Conservation (phyloP, 176 grass and related monocot species). For the Oryza meridionalis region DNA sequence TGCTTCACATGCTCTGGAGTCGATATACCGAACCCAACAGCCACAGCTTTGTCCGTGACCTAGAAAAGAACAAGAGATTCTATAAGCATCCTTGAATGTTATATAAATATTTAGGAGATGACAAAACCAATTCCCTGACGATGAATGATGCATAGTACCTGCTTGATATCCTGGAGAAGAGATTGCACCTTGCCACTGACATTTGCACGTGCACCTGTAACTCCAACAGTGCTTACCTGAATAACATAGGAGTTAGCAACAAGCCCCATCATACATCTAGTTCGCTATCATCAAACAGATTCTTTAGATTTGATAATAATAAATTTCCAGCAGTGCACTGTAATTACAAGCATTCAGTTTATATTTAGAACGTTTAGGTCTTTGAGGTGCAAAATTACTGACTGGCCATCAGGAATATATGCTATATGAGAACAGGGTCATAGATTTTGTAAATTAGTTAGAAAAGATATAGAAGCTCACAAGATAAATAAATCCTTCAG, state of each 20-base stretch:
- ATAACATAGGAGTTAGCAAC: conserved; percentile 32
- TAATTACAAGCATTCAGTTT: conserved; percentile 9
- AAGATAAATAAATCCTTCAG: conserved; percentile 98
- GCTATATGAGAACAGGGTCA: too few relatives aligned
- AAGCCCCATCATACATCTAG: conserved; percentile 7
- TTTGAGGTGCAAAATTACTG: not conserved
- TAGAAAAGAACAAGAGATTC: conserved; percentile 42
- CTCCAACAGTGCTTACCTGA: conserved; percentile 93
- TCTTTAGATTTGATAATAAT: not conserved
- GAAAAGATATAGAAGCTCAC: conserved; percentile 47
- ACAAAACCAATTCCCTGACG: not conserved
- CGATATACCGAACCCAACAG: conserved; percentile 96
- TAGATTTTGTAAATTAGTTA: not conserved
- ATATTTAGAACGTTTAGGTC: not conserved
- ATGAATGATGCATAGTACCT: conserved; percentile 53
- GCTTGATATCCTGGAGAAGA: conserved; percentile 92
- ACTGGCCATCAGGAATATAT: too few relatives aligned
- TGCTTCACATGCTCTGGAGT: conserved; percentile 92
- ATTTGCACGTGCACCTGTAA: conserved; percentile 76
- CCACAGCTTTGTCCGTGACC: conserved; percentile 89
- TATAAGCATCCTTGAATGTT: conserved; percentile 14
- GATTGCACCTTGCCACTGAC: conserved; percentile 78
- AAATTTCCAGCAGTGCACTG: not conserved
- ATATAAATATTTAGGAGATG: not conserved
- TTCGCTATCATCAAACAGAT: not conserved